A percentile compares a stretch with the other conserved stretches of the same genome.
Evolutionary conservation across 208 protist genomes (phyloP).

Genomic region (Leptomonas pyrrhocoris): DNA sequence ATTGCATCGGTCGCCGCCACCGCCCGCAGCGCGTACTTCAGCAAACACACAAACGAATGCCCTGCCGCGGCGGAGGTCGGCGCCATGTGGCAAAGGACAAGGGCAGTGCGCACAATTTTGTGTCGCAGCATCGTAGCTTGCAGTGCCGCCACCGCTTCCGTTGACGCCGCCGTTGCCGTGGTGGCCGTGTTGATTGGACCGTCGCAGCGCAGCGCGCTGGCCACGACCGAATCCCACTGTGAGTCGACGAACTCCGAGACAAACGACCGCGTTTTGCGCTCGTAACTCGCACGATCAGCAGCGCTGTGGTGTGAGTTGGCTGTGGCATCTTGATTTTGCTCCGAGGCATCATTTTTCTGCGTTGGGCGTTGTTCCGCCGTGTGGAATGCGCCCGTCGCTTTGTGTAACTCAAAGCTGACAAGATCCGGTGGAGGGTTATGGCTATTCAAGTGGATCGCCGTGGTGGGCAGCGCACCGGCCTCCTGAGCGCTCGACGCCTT

Average conservation of each 20-base stretch:
- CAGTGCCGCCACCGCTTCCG: neutral
- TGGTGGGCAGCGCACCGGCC: neutral
- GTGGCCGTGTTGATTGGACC: neutral
- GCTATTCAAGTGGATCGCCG: constrained; percentile 8
- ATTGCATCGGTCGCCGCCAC: constrained; percentile 25
- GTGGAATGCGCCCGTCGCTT: neutral
- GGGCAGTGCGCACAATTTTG: constrained; percentile 29
- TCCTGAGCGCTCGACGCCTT: neutral
- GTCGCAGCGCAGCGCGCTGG: constrained; percentile 12
- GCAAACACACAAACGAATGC: constrained; percentile 32
- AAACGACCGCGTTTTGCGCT: constrained; percentile 30
- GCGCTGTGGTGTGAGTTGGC: neutral
- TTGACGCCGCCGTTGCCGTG: neutral
- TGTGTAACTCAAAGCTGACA: neutral
- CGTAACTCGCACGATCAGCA: constrained; percentile 18
- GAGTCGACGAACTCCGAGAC: constrained; percentile 18
- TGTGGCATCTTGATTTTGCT: neutral
- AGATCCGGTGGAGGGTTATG: constrained; percentile 1
- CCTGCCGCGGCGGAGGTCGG: constrained; percentile 23
- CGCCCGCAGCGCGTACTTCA: constrained; percentile 33
- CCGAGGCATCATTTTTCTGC: neutral
- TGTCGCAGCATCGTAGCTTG: constrained; percentile 8
- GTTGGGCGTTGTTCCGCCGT: neutral
- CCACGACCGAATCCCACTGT: constrained; percentile 36
- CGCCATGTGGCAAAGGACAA: constrained; percentile 22